phyloP scores from a whole-genome alignment of 1,284 basidiomycete species.

The Testicularia cyperi region DNA sequence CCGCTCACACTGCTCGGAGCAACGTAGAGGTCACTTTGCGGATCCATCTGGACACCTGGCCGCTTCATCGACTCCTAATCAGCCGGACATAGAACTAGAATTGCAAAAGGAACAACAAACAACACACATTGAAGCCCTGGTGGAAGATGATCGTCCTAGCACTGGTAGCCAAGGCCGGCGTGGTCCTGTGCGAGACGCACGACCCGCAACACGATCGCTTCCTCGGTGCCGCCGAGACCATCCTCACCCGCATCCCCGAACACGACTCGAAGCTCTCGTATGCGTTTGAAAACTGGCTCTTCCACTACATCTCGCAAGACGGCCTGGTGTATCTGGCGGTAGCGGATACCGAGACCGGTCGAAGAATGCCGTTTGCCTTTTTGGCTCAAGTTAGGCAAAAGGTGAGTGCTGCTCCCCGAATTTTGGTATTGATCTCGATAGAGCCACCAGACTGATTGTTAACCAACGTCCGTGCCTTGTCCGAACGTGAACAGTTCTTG shows the following conservation, averaged over 20 bases:
- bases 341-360: slow-evolving; percentile 75
- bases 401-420: slow-evolving; percentile 58
- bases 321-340: slow-evolving; percentile 82
- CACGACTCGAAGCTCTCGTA: slow-evolving; percentile 90
- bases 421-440: too few species aligned
- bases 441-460: too few species aligned
- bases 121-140: too few species aligned
- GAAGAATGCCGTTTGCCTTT: slow-evolving; percentile 89
- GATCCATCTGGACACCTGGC: too few species aligned
- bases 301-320: slow-evolving; percentile 75
- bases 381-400: slow-evolving; percentile 79
- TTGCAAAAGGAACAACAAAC: too few species aligned
- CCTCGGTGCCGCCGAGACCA: slow-evolving; percentile 75
- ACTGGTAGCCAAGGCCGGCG: slow-evolving; percentile 44
- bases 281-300: slow-evolving; percentile 72
- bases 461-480: too few species aligned
- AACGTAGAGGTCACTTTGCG: too few species aligned
- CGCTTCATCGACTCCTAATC: too few species aligned
- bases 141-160: slow-evolving; percentile 58
- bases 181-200: slow-evolving; percentile 48
- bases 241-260: slow-evolving; percentile 89
- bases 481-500: slow-evolving; percentile 40
- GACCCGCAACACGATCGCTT: slow-evolving; percentile 49
- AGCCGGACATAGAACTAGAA: too few species aligned
- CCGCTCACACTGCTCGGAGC: too few species aligned